Conservation (phyloP, 805 yeast genomes). For the Candida anglica region DNA sequence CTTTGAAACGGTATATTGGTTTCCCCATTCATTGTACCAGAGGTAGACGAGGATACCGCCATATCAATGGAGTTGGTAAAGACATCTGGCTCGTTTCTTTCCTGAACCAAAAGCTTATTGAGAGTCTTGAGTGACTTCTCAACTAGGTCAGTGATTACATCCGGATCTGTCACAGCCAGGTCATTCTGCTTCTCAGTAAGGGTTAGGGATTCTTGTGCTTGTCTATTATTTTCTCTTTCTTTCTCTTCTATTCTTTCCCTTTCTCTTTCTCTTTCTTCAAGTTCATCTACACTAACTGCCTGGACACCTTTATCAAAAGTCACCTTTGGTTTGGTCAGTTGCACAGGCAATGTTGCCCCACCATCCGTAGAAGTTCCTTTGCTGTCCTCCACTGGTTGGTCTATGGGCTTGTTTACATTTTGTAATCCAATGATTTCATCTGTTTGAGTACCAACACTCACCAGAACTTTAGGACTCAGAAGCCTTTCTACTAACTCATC, state of each 20-base stretch:
- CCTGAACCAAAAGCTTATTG: slow-evolving; percentile 14
- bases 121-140: slow-evolving; percentile 20
- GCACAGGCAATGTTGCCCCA: slow-evolving; percentile 6
- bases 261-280: too few species aligned
- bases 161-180: background rate
- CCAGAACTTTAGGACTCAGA: too few species aligned
- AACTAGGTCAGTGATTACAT: slow-evolving; percentile 12
- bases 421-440: slow-evolving; percentile 9
- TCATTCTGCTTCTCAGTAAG: background rate
- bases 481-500: slow-evolving; percentile 13
- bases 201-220: too few species aligned
- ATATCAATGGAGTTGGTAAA: too few species aligned
- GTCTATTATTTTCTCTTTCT: too few species aligned
- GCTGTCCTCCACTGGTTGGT: too few species aligned
- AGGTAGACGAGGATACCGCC: too few species aligned
- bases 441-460: slow-evolving; percentile 26
- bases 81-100: slow-evolving; percentile 2
- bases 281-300: too few species aligned
- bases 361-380: too few species aligned
- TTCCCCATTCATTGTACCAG: too few species aligned
- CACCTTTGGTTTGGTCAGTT: background rate
- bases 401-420: background rate
- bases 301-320: slow-evolving; percentile 19
- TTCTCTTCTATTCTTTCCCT: too few species aligned
- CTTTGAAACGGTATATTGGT: background rate